A percentile compares a stretch with the other conserved stretches of the same genome.
Evolutionary conservation across 345 rosid genomes (phyloP).

Genomic region (Arabidopsis arenosa): DNA sequence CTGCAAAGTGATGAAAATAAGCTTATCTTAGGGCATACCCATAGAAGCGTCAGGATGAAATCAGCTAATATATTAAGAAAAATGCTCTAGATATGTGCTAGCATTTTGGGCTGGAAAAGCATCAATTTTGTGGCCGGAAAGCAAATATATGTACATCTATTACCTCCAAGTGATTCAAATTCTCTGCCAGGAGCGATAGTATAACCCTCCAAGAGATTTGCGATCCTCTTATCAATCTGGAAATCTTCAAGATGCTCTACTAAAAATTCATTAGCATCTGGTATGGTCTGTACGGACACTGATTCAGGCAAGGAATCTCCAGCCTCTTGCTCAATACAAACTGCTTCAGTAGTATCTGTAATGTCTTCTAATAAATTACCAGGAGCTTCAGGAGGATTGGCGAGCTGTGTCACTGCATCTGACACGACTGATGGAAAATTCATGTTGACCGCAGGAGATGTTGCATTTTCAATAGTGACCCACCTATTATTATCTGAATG

Average conservation of each 20-base stretch:
- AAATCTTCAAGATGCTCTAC: constrained; percentile 59
- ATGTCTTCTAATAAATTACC: constrained; percentile 80
- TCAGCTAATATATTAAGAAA: constrained; percentile 25
- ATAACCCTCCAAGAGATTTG: constrained; percentile 74
- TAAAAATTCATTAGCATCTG: constrained; percentile 40
- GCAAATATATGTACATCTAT: constrained; percentile 20
- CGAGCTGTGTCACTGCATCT: constrained; percentile 75
- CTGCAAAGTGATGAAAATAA: constrained; percentile 54
- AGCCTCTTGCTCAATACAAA: constrained; percentile 48
- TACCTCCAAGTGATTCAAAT: constrained; percentile 85
- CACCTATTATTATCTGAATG: constrained; percentile 87
- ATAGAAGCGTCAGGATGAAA: constrained; percentile 22
- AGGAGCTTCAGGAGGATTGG: constrained; percentile 94
- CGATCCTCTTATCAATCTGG: constrained; percentile 74
- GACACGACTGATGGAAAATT: constrained; percentile 56
- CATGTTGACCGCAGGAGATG: constrained; percentile 71
- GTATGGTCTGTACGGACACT: constrained; percentile 12
- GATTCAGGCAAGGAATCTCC: constrained; percentile 41
- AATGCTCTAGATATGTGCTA: constrained; percentile 10
- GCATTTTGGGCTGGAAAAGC: constrained; percentile 6
- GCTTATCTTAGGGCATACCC: constrained; percentile 21
- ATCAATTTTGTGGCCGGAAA: constrained; percentile 23
- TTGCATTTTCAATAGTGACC: constrained; percentile 96
- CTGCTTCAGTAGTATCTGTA: constrained; percentile 55
- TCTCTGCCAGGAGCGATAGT: constrained; percentile 74